phyloP scores from a whole-genome alignment of 306 rosid genomes.

The Quercus gilva region DNA sequence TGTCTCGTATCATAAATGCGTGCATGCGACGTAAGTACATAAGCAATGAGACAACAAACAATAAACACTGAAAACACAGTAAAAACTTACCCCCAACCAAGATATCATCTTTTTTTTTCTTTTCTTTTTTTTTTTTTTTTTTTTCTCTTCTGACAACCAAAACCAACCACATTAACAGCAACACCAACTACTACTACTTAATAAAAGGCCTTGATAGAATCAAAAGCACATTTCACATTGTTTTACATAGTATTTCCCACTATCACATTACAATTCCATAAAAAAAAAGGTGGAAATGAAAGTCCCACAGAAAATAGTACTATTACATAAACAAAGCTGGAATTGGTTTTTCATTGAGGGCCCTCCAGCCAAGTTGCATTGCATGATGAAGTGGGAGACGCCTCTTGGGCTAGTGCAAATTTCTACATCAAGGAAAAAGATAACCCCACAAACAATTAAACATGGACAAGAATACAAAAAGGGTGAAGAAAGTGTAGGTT shows the following conservation, averaged over 20 bases:
- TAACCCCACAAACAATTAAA: constrained; percentile 42
- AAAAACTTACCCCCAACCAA: constrained; percentile 43
- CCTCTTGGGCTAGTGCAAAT: constrained; percentile 38
- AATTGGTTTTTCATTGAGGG: constrained; percentile 13
- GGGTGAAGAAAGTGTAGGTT: constrained; percentile 26
- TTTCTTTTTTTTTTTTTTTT: not conserved
- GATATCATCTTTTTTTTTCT: not conserved
- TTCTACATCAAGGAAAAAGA: constrained; percentile 39
- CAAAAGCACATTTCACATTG: not conserved
- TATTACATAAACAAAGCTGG: not conserved
- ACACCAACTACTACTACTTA: not conserved
- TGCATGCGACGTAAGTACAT: constrained; percentile 72
- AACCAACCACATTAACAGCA: constrained; percentile 7
- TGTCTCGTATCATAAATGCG: constrained; percentile 63
- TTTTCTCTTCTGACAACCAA: constrained; percentile 14
- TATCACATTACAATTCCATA: constrained; percentile 8
- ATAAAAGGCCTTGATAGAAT: not conserved
- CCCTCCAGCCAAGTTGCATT: constrained; percentile 20
- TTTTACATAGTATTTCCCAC: constrained; percentile 11
- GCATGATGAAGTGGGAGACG: constrained; percentile 37
- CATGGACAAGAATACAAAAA: constrained; percentile 53
- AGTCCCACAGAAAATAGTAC: not conserved
- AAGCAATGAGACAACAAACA: constrained; percentile 41
- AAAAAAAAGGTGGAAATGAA: not conserved
- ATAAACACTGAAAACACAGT: constrained; percentile 34